These are phyloP conservation scores for Candida orba DNA, from an alignment of 805 yeast species.

Conservation along the genomic window DNA sequence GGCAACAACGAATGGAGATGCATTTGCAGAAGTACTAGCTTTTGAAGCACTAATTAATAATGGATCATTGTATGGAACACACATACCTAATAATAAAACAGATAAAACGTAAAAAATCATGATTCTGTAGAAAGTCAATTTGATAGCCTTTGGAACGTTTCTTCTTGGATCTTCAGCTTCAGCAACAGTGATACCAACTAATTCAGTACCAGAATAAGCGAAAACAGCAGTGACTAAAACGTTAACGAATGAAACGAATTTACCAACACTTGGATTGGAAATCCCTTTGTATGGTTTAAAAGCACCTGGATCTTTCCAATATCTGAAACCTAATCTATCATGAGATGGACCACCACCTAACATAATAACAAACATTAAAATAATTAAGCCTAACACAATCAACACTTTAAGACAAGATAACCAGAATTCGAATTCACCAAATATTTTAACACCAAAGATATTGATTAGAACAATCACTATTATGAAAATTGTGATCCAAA, in stretches of 20 bases:
- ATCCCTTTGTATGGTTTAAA: slow-evolving; percentile 27
- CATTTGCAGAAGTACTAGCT: slow-evolving; percentile 53
- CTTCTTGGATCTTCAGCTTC: slow-evolving; percentile 41
- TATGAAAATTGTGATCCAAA: slow-evolving; percentile 45
- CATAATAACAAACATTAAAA: slow-evolving; percentile 54
- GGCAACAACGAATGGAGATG: slow-evolving; percentile 80
- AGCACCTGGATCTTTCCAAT: slow-evolving; percentile 64
- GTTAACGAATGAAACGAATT: slow-evolving; percentile 43
- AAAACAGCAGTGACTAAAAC: slow-evolving; percentile 60
- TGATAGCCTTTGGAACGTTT: slow-evolving; percentile 41
- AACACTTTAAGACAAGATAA: slow-evolving; percentile 39
- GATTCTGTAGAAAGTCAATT: slow-evolving; percentile 66
- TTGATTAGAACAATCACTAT: slow-evolving; percentile 36
- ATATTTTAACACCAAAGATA: slow-evolving; percentile 43
- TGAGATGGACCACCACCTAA: slow-evolving; percentile 72
- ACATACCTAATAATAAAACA: slow-evolving; percentile 50
- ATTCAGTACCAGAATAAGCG: slow-evolving; percentile 65
- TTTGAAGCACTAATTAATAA: slow-evolving; percentile 44
- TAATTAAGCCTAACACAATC: slow-evolving; percentile 56
- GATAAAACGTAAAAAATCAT: slow-evolving; percentile 59
- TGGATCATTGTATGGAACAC: slow-evolving; percentile 59
- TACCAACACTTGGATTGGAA: slow-evolving; percentile 38
- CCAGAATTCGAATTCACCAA: slow-evolving; percentile 48
- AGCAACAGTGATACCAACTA: slow-evolving; percentile 43
- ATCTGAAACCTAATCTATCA: slow-evolving; percentile 65